A percentile compares a stretch with the other conserved stretches of the same genome.
Conservation (phyloP, 352 stramenopile species). For the Phytophthora melonis region DNA sequence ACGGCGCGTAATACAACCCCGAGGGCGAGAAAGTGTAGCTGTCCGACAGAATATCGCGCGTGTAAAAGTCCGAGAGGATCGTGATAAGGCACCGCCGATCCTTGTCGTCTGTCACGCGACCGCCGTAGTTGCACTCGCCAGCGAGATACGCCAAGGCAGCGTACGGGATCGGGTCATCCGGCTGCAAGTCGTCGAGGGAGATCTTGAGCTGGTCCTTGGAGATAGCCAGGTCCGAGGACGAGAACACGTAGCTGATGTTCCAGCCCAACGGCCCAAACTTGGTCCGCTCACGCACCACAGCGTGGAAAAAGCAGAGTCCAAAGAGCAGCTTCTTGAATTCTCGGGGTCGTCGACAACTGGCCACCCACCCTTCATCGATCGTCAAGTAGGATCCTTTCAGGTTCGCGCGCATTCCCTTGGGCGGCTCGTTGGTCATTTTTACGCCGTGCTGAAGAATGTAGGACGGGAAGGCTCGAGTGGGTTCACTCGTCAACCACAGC, state of each 20-base stretch:
- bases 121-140: constrained; percentile 96
- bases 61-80: constrained; percentile 89
- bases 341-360: constrained; percentile 60
- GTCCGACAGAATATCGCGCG: constrained; percentile 77
- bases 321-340: constrained; percentile 91
- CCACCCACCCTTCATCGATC: constrained; percentile 80
- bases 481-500: constrained; percentile 95
- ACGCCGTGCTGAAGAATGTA: constrained; percentile 94
- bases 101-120: constrained; percentile 95
- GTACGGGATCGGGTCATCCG: constrained; percentile 85
- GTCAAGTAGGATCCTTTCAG: constrained; percentile 93
- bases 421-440: constrained; percentile 97
- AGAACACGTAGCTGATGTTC: constrained; percentile 93
- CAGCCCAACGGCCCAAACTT: constrained; percentile 89
- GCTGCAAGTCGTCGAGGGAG: constrained; percentile 75
- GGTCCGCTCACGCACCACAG: constrained; percentile 83
- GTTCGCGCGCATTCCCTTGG: constrained; percentile 95
- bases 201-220: constrained; percentile 90
- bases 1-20: constrained; percentile 82
- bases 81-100: constrained; percentile 91
- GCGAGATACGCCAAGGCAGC: constrained; percentile 92
- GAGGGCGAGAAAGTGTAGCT: constrained; percentile 86
- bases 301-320: constrained; percentile 94
- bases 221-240: constrained; percentile 84
- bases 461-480: constrained; percentile 93